These are phyloP conservation scores for Aspergillus vadensis DNA, from an alignment of 2,329 filamentous ascomycete species.

Conservation along the genomic window DNA sequence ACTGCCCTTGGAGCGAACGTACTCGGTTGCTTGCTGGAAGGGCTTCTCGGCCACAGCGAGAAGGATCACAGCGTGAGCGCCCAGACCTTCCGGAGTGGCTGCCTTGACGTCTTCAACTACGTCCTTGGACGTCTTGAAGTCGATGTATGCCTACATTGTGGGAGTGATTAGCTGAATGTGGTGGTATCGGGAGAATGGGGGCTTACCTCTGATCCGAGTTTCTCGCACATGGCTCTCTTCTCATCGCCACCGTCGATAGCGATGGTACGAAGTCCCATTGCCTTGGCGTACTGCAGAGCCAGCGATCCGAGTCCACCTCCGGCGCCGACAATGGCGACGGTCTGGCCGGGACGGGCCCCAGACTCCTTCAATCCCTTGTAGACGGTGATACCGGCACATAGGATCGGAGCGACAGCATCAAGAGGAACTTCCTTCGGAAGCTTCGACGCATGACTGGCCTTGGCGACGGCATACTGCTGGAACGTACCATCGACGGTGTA, in stretches of 20 bases:
- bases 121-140: conserved; percentile 76
- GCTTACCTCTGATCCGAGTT: conserved; percentile 64
- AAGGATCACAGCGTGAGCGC: conserved; percentile 83
- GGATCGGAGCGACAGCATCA: conserved; percentile 76
- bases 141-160: conserved; percentile 63
- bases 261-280: conserved; percentile 80
- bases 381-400: conserved; percentile 84
- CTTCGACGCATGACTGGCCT: conserved; percentile 82
- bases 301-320: conserved; percentile 80
- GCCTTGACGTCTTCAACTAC: conserved; percentile 82
- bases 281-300: conserved; percentile 84
- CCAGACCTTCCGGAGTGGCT: conserved; percentile 75
- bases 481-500: conserved; percentile 93
- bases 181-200: neutral
- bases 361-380: conserved; percentile 93
- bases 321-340: conserved; percentile 81
- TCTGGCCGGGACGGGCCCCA: conserved; percentile 70
- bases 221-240: conserved; percentile 68
- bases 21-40: conserved; percentile 90
- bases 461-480: conserved; percentile 88
- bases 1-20: conserved; percentile 78
- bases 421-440: conserved; percentile 78
- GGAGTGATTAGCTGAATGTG: neutral
- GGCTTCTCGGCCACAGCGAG: conserved; percentile 87
- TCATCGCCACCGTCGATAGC: conserved; percentile 83